Base-by-base conservation (phyloP, 306 rosid genomes). In the Styphnolobium japonicum region DNA sequence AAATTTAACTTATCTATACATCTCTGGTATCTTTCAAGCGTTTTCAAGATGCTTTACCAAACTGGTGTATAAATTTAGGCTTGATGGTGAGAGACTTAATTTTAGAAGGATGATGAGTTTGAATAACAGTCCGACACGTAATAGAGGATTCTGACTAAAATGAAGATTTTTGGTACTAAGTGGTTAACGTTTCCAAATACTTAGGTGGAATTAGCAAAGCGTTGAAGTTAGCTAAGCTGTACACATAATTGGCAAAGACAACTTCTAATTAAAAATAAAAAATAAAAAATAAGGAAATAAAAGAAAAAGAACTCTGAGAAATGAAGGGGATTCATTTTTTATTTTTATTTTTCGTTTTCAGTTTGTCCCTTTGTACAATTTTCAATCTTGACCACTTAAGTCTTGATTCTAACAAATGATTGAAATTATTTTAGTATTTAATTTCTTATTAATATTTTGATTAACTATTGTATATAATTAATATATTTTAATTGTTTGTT, bases 31-130 rank as follows among this genome's bases (percentile, higher is more conserved):
- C 46, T 53, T 58, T 75, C 60, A 60, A 62, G 72, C 10, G 49
- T 53, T 52, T 73, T 55, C 42, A 55, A 81, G 55, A 29, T 48
- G 75, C 34, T 64, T 72, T 80, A 64, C 57, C 63, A 45, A 31
- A 75, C 15, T 46, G 15, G 4, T 19, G 53, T 48, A 27, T 61
- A 67, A 58, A 45, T 33, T 66, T 22, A 22, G 76, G 71, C 6
- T 55, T 56, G 52, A 53, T 73, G 33, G 37, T 19, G 80, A 53
- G 43, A 42, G 67, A 55, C 63, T 8, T 27, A 5, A 9, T 22
- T 21, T 52, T 55, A 22, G 10, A 45, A 53, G 42, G 45, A 23
- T 63, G 22, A 34, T 62, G 73, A 37, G 55, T 63, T 71, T 49
- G 7, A 42, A 19, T 31, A 58, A 27, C 2, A 31, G 18, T 42